Base-by-base conservation (phyloP, 306 rosid genomes). In the Quercus gilva region DNA sequence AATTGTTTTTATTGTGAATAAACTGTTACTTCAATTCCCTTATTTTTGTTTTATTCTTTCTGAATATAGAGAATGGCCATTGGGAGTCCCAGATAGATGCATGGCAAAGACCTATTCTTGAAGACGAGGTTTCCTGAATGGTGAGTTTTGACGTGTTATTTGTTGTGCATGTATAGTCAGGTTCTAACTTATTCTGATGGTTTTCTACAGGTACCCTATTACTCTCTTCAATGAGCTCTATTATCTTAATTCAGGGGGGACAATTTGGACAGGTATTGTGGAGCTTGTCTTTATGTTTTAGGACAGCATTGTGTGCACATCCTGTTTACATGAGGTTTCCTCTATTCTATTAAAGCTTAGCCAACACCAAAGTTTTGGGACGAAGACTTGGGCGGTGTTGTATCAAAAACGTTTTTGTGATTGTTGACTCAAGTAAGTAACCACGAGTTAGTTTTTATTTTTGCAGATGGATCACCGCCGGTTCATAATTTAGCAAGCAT, bases 91-190 rank as follows among this genome's bases (percentile, higher is more conserved):
- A 94, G 85, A 90, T 94, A 45, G 97, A 91, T 79, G 94, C 91
- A 69, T 94, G 97, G 99, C 99, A 94, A 92, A 90, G 87, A 84
- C 95, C 99, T 35, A 76, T 94, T 83, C 89, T 94, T 67, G 92
- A 94, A 77, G 99, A 94, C 88, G 87, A 90, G 95, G 68, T 71
- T 91, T 88, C 99, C 99, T 74, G 94, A 94, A 85, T 94, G 99
- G 99, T 92, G 85, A 80, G 91, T 82, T 81, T 85, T 19, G 72
- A 29, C 74, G 33, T 56, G 69, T 79, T 69, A 80, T 83, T 80
- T 56, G 51, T 74, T 74, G 29, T 76, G 52, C 13, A 52, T 11
- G 13, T 55, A 33, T 58, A 21, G 25, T 71, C 77, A 77, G 76
- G 69, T 75, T 69, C 79, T 87, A 31, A 81, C 71, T 11, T 75